Evolutionary conservation across 2,329 filamentous ascomycete genomes (phyloP), one percentile per base, ranked within the genome.

Genomic region (Periglandula ipomoeae): DNA sequence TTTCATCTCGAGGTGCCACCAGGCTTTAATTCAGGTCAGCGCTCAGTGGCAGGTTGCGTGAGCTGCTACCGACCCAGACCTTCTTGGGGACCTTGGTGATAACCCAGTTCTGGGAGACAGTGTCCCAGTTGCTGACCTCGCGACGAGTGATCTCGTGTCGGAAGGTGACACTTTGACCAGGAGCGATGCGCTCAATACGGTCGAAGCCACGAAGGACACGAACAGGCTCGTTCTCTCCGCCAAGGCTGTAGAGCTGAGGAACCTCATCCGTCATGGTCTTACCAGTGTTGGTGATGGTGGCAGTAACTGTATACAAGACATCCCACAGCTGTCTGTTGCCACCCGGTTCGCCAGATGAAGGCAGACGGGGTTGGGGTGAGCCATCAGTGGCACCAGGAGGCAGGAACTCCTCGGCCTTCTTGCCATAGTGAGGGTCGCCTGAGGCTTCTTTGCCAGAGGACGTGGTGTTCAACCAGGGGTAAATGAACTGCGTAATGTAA

Each of bases 111-210:
- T 96, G 90, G n/a, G 69, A 64, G 1, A 61, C 73, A 1, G 78
- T 71, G 56, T 95, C 87, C 90, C 91, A 96, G 70, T 89, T 93
- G 63, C 84, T 89, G 49, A 96, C 57, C 61, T 96, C 91, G 49
- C 89, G 81, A 35, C 90, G 78, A 5, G 82, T 89, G 48, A 96
- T 67, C 15, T 82, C 76, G 0, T 79, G 82, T 1, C 65, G 73
- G 71, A 93, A 94, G 2, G 74, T 78, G 3, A 70, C 73, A 46
- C 75, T 80, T 65, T 80, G 65, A n/a, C 87, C 88, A 0, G 87
- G 76, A 4, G 77, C 72, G 53, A 96, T 82, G 44, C 73, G 75
- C 53, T 68, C 63, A 50, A 95, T 66, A 42, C 88, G 80, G 50
- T 94, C 87, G 59, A 96, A 97, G 40, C 84, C 84, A 52, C 91